Percentiles rank a stretch among this genome's conserved stretches.
These are phyloP conservation scores for Physocladia obscura DNA, from an alignment of 192 early-diverging fungal genomes.

Conservation along the genomic window DNA sequence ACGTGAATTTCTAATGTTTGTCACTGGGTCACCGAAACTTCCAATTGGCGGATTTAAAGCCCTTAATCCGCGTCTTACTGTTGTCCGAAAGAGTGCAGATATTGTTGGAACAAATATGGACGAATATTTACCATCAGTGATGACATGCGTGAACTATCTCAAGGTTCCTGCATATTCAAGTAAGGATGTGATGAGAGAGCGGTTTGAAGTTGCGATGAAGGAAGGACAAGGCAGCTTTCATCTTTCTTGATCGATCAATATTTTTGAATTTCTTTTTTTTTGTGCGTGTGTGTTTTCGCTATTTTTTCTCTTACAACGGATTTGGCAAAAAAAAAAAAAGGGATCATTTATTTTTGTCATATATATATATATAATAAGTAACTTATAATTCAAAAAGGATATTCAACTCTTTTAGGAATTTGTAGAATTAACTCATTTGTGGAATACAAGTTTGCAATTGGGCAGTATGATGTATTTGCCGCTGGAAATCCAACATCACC, in stretches of 20 bases:
- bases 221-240: conserved; percentile 81
- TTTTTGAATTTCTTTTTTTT: not conserved
- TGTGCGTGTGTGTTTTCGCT: not conserved
- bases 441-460: too few species aligned
- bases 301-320: not conserved
- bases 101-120: conserved; percentile 46
- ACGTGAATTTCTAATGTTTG: conserved; percentile 80
- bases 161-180: conserved; percentile 85
- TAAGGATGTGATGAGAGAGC: conserved; percentile 59
- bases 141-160: conserved; percentile 95
- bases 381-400: too few species aligned
- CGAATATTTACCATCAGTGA: conserved; percentile 86
- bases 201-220: conserved; percentile 68
- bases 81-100: conserved; percentile 76
- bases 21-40: conserved; percentile 84
- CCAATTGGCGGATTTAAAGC: conserved; percentile 88
- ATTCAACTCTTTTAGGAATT: too few species aligned
- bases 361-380: too few species aligned
- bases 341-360: too few species aligned
- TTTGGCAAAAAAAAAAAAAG: too few species aligned
- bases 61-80: conserved; percentile 78
- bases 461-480: too few species aligned
- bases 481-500: too few species aligned
- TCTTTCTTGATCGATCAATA: conserved; percentile 43
- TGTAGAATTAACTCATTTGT: too few species aligned